Base-by-base conservation (phyloP, 1,284 basidiomycete genomes). In the Phenoliferia sp. region DNA sequence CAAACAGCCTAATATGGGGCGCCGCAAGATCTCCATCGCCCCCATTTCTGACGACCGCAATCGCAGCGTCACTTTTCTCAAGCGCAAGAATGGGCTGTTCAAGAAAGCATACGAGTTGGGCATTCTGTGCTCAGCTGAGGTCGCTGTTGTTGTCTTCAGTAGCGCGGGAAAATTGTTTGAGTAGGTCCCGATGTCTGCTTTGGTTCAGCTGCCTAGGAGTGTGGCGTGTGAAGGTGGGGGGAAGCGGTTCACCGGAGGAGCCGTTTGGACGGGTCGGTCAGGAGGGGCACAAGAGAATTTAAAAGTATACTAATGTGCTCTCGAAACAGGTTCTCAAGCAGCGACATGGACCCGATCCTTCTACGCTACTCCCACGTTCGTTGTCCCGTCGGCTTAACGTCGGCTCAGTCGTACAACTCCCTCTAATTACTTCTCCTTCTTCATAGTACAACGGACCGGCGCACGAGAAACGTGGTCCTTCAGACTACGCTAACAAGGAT, bases 91-190 rank as follows among this genome's bases (percentile, higher is more conserved):
- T 68, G 90, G 90, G 2, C 85, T 93, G 64, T 92, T 93, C 86
- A 92, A 92, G 79, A 92, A 92, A 78, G 90, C 90, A 0, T 90
- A 91, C 78, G 90, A 92, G 80, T 86, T 92, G 57, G 90, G 90
- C 36, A 90, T 92, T 3, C 80, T 88, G 62, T 88, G 87, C 75
- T 85, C 84, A 33, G 86, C 87, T 65, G 86, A 88, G 70, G 84
- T 88, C 52, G 86, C 86, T 6, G 85, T 88, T 71, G 86, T 88
- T 71, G 85, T 88, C 64, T 87, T 88, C 73, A 84, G 83, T 19
- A 83, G 84, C 73, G 82, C 83, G 74, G 80, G 82, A 69, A 86
- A 86, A 77, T 80, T 86, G 56, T 86, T 83, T 75, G 83, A 86
- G 77, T 76, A 50, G 59, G 73, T 66, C 7, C 15, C 34, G 4